Base-by-base conservation (phyloP, 2,329 filamentous ascomycete species). In the Arthroderma sp. region DNA sequence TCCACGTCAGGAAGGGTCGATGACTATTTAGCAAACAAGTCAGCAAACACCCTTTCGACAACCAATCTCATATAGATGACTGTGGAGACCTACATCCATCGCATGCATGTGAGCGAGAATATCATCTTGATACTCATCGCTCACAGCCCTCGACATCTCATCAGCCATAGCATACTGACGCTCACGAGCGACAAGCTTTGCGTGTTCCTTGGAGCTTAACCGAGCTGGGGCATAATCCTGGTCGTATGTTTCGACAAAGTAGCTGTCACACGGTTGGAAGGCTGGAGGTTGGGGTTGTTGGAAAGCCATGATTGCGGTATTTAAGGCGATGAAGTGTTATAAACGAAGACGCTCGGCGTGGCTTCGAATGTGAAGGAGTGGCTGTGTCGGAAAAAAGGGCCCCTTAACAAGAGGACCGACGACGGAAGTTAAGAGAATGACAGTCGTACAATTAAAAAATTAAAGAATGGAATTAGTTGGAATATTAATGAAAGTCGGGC, bases 1-100 rank as follows among this genome's bases (percentile, higher is more conserved):
- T 89, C 89, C 63, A 94, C 89, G 65, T 98, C 91, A 44, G 91
- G 86, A 53, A 96, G 73, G 29, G 91, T 96, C 67, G 93, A 83
- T 58, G 82, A 77, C 78, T 82, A 53, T 44, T 44, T 32, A 65
- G 57, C 51, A 48, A 36, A 40, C 43, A 46, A 4, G 28, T 44
- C 11, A 42, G 32, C 3, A 8, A 34, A 11, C 32, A 33, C 27
- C 27, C 1, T 8, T 33, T 27, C 7, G n/a, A 42, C 8, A 7
- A 32, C 28, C 38, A 34, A 29, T 40, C 11, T 22, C 40, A 2
- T 10, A 29, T 34, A 7, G 33, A n/a, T 43, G 5, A 28, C 6
- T 27, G 36, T 36, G 29, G 29, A 8, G 37, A 66, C 66, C 58
- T 53, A 73, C 70, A 79, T 98, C 91, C 89, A 98, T 95, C 58